Conservation (phyloP, 148 eudicot species). For the Amaranthus cruentus region DNA sequence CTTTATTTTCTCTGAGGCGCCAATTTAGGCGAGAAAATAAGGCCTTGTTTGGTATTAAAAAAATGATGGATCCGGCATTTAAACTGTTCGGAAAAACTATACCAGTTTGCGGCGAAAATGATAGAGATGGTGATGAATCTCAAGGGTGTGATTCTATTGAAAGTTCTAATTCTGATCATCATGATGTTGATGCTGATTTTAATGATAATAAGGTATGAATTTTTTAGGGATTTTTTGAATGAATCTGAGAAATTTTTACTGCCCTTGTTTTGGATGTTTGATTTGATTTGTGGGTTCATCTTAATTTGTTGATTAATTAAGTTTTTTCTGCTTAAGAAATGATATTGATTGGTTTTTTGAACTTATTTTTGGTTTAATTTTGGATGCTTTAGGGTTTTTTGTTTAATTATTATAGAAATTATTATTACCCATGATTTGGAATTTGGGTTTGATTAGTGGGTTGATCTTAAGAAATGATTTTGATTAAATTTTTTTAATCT, state of each 20-base stretch:
- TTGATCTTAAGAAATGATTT: not conserved
- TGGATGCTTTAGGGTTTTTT: no score
- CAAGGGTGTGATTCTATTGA: conserved; percentile 13
- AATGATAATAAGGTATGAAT: conserved; percentile 14
- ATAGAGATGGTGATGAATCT: conserved; percentile 8
- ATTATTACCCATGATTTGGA: not conserved
- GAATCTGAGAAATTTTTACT: conserved; percentile 5
- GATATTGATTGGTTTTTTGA: not conserved
- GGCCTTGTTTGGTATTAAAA: conserved; percentile 8
- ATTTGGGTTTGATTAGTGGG: not conserved
- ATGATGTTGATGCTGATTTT: not conserved
- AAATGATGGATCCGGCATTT: conserved; percentile 61
- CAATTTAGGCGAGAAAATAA: conserved; percentile 1
- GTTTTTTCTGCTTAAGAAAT: not conserved
- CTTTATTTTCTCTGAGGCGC: not conserved
- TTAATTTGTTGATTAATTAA: conserved; percentile 12
- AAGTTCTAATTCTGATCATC: conserved; percentile 11
- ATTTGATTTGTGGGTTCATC: conserved; percentile 28
- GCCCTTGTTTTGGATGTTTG: conserved; percentile 21
- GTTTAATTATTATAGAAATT: not conserved
- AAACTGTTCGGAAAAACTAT: conserved; percentile 80
- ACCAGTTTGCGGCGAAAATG: conserved; percentile 40
- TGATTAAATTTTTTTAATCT: not conserved
- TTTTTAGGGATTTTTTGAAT: not conserved
- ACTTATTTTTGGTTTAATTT: not conserved